Conservation (phyloP, 225 moss, liverwort and hornwort genomes). For the Rhytidiadelphus loreus region DNA sequence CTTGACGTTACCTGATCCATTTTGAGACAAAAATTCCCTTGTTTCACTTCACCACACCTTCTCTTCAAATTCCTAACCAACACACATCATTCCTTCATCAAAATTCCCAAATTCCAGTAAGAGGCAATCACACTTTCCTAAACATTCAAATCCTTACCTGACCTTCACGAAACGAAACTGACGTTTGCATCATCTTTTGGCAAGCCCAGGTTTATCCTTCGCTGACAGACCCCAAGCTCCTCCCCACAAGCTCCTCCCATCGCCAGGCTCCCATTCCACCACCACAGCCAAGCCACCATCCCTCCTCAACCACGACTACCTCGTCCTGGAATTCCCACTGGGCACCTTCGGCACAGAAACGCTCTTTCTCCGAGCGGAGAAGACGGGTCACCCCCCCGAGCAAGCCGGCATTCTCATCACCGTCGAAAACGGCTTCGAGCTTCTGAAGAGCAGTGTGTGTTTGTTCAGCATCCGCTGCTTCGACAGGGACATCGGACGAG, state of each 20-base stretch:
- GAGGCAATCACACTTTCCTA: background rate
- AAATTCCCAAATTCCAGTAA: background rate
- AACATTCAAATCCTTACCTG: background rate
- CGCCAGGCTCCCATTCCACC: background rate
- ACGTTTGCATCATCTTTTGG: background rate
- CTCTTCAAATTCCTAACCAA: background rate
- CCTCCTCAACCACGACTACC: slow-evolving; percentile 35
- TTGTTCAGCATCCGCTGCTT: slow-evolving; percentile 28
- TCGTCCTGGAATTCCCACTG: slow-evolving; percentile 20
- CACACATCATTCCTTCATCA: background rate
- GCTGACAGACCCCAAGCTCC: background rate
- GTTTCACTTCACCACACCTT: background rate
- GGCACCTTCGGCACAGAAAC: background rate
- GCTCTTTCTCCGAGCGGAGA: slow-evolving; percentile 32
- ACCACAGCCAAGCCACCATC: background rate
- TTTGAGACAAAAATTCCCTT: background rate
- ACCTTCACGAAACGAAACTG: background rate
- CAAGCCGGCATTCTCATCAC: slow-evolving; percentile 16
- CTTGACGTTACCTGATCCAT: background rate
- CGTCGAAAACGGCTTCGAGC: slow-evolving; percentile 10
- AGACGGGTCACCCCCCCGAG: slow-evolving; percentile 6
- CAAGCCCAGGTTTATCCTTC: slow-evolving; percentile 10
- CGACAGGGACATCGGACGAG: background rate
- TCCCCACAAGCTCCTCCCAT: slow-evolving; percentile 8
- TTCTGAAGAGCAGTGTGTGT: background rate